A percentile compares a stretch with the other conserved stretches of the same genome.
These are phyloP conservation scores for Kernera saxatilis DNA, from an alignment of 345 rosid genomes.

Conservation along the genomic window DNA sequence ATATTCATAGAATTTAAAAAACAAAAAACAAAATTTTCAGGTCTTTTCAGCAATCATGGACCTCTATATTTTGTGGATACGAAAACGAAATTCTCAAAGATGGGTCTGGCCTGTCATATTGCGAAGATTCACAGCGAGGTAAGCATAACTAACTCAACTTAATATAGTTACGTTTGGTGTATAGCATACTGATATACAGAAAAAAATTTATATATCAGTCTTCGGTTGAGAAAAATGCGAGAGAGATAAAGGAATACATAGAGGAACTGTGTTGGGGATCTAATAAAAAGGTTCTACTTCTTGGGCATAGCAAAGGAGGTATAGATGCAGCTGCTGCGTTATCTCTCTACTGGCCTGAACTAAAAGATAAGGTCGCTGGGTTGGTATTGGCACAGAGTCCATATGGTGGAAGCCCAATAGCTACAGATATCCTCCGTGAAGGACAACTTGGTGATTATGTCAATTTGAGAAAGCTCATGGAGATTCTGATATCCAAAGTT, in stretches of 20 bases:
- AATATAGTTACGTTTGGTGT: background rate
- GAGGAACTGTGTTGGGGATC: constrained; percentile 98
- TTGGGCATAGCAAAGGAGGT: constrained; percentile 99
- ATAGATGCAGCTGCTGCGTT: constrained; percentile 95
- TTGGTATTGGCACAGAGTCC: constrained; percentile 90
- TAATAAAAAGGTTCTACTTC: constrained; percentile 77
- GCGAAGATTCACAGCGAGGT: constrained; percentile 99
- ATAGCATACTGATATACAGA: constrained; percentile 1
- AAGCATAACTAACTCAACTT: constrained; percentile 1
- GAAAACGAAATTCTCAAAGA: constrained; percentile 78
- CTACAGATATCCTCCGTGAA: constrained; percentile 85
- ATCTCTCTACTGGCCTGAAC: constrained; percentile 89
- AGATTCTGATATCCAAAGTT: constrained; percentile 83
- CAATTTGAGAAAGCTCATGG: constrained; percentile 75
- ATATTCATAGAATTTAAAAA: background rate
- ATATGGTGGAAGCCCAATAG: constrained; percentile 92
- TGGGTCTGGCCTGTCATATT: constrained; percentile 91
- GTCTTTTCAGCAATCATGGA: constrained; percentile 98
- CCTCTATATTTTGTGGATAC: constrained; percentile 89
- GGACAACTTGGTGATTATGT: constrained; percentile 98
- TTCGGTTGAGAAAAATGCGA: constrained; percentile 95
- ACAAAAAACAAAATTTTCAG: constrained; percentile 41
- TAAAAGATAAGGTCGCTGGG: constrained; percentile 93
- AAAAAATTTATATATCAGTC: constrained; percentile 48
- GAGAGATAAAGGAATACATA: constrained; percentile 85